Percentiles rank a stretch among this genome's conserved stretches.
phyloP scores from a whole-genome alignment of 1,284 basidiomycete species.

The Austroboletus niveus region DNA sequence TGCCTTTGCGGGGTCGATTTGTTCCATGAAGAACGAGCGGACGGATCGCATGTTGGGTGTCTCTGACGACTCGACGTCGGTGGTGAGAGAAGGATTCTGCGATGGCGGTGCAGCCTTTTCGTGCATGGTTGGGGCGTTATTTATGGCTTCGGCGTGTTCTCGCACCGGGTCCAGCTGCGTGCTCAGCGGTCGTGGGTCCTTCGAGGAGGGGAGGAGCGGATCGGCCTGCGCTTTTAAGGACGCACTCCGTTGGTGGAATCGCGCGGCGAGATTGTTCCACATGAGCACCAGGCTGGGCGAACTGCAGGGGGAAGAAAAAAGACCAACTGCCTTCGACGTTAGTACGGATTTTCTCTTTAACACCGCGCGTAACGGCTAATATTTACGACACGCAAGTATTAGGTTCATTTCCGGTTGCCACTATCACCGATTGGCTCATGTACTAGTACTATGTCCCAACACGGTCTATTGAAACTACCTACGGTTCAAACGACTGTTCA shows the following conservation, averaged over 20 bases:
- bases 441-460: no score
- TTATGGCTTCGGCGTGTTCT: slow-evolving; percentile 3
- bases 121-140: neutral
- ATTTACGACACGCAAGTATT: neutral
- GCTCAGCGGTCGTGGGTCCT: slow-evolving; percentile 13
- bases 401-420: neutral
- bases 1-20: slow-evolving; percentile 62
- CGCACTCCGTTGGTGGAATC: slow-evolving; percentile 17
- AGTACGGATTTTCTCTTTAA: slow-evolving; percentile 6
- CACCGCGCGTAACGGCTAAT: slow-evolving; percentile 2
- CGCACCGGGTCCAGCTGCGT: slow-evolving; percentile 12
- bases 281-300: neutral
- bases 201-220: slow-evolving; percentile 13
- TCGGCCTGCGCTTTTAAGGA: slow-evolving; percentile 14
- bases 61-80: slow-evolving; percentile 14
- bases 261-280: slow-evolving; percentile 15
- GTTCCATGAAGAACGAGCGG: slow-evolving; percentile 36
- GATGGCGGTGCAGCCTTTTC: neutral
- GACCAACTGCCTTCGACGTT: slow-evolving; percentile 1
- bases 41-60: slow-evolving; percentile 11
- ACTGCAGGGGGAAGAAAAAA: neutral
- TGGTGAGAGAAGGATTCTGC: neutral
- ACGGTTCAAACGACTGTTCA: no score
- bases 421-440: neutral
- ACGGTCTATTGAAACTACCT: no score